Evolutionary conservation across 176 grass and related monocot genomes (phyloP), one percentile per base, ranked within the genome.

Genomic region (Cenchrus purpureus): DNA sequence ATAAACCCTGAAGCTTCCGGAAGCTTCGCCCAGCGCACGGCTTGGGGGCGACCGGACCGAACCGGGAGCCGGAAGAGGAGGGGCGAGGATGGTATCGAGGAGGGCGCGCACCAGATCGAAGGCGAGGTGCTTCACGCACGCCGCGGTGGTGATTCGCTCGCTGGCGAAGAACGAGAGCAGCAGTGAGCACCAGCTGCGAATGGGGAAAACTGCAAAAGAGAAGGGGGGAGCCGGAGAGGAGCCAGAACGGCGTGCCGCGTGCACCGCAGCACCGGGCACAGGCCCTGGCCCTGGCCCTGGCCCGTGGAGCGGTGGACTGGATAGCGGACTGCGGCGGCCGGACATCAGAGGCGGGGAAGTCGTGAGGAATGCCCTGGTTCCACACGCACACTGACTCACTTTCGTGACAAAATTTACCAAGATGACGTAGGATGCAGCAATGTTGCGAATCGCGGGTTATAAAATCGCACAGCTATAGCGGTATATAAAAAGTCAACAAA

Each of bases 1-100:
- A 91, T 69, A 78, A 83, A 80, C 66, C 76, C 79, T 68, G 77
- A 60, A 84, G 60, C 65, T 69, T 80, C 84, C 70, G 70, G 85
- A 89, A 86, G 66, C 83, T 81, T 88, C 81, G 37, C 72, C 40
- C 68, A 64, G 74, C 68, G 84, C 71, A 54, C 49, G 71, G 25
- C 8, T 53, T 54, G 49, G 25, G 71, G 65, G 10, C 74, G 73
- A 86, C 77, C 37, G 57, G 34, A 52, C 76, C 80, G 28, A 49
- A 68, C 61, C 16, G 54, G 12, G 6, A 8, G 34, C 34, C 22
- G 43, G 65, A 62, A 43, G 20, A 15, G 15, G 74, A 25, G 8
- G 43, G 25, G 20, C 8, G 73, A 69, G 63, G 28, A 5, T 32
- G 86, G 34, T 20, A 86, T 60, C 13, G 32, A 75, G 51, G 29